Evolutionary conservation across 1,139 yeast species (phyloP).

Genomic region (Zygosaccharomyces sapae): DNA sequence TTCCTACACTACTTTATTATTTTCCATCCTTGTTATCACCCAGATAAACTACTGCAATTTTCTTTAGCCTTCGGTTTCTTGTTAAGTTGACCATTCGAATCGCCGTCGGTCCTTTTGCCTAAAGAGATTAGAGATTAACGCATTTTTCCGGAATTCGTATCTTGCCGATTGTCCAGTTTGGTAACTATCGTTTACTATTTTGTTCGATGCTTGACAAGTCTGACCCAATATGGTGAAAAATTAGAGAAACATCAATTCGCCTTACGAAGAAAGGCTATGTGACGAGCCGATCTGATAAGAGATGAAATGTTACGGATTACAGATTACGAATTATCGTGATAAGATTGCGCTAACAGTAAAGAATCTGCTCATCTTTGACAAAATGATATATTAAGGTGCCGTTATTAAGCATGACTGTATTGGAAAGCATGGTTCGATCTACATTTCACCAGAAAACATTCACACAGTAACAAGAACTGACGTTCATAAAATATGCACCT

Average conservation of each 20-base stretch:
- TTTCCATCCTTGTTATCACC: too few species aligned
- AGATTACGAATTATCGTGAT: not conserved
- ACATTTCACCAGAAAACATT: too few species aligned
- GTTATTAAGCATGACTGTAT: too few species aligned
- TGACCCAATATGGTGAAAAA: not conserved
- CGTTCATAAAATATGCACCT: not conserved
- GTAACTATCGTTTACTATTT: not conserved
- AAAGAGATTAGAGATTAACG: not conserved
- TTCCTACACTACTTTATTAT: too few species aligned
- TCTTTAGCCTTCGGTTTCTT: not conserved
- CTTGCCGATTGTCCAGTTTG: not conserved
- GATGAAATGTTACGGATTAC: too few species aligned
- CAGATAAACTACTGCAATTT: not conserved
- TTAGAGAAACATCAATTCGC: not conserved
- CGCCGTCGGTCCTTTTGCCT: not conserved
- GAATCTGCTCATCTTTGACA: too few species aligned
- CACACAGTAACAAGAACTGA: too few species aligned
- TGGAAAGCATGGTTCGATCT: too few species aligned
- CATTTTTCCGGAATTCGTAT: not conserved
- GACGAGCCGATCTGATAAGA: too few species aligned
- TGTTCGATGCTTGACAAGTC: not conserved
- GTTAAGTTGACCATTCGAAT: not conserved
- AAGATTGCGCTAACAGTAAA: too few species aligned
- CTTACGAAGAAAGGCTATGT: not conserved
- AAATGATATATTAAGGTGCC: too few species aligned